Conservation (phyloP, 1,284 basidiomycete species). For the Ganoderma leucocontextum region DNA sequence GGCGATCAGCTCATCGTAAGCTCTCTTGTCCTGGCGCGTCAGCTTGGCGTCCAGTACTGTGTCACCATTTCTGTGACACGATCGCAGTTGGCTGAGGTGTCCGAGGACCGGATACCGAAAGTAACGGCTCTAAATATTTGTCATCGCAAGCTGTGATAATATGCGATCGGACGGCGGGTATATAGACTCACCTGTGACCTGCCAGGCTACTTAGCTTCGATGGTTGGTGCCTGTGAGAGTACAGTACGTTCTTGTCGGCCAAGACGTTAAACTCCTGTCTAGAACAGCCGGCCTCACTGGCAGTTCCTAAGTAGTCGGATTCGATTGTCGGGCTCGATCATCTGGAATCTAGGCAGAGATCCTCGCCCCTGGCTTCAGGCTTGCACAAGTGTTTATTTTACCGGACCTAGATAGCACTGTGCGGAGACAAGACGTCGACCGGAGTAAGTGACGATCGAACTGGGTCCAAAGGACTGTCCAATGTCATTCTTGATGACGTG, state of each 20-base stretch:
- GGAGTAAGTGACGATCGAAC: neutral
- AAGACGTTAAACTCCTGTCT: neutral
- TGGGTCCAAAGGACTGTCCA: too few species aligned
- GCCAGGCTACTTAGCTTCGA: constrained; percentile 1
- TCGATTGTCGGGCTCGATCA: neutral
- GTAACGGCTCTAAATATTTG: neutral
- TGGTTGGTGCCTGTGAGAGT: neutral
- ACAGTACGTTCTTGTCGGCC: neutral
- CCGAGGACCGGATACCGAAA: neutral
- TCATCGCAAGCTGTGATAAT: neutral
- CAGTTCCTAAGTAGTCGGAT: neutral
- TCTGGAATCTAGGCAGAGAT: neutral
- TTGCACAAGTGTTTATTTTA: neutral
- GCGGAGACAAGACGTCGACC: neutral
- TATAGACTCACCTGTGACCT: neutral
- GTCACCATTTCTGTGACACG: constrained; percentile 6
- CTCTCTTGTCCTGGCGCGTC: neutral
- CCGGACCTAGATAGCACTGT: neutral
- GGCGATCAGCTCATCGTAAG: constrained; percentile 19
- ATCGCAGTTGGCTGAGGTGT: neutral
- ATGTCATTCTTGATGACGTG: neutral
- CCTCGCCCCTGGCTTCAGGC: neutral
- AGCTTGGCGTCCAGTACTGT: neutral
- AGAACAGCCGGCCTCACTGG: neutral
- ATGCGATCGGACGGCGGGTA: neutral